These are phyloP conservation scores for Daedalea quercina DNA, from an alignment of 768 basidiomycete genomes.

Conservation along the genomic window DNA sequence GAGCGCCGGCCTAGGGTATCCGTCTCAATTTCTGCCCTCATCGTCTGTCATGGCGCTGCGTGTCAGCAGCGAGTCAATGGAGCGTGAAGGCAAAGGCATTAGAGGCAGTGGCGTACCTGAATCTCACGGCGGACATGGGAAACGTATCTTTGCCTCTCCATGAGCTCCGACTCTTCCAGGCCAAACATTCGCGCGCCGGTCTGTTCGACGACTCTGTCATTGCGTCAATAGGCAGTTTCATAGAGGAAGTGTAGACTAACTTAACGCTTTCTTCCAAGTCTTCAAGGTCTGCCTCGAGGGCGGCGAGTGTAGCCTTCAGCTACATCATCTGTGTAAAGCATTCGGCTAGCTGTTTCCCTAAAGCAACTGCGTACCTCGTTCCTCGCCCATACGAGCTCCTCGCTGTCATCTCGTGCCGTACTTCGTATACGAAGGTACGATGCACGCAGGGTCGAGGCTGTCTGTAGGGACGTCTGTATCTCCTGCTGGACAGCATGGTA, in stretches of 20 bases:
- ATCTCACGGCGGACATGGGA: slow-evolving; percentile 68
- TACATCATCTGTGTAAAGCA: background rate
- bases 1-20: slow-evolving; percentile 15
- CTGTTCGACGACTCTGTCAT: slow-evolving; percentile 75
- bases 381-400: slow-evolving; percentile 73
- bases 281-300: slow-evolving; percentile 82
- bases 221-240: background rate
- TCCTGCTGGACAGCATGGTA: slow-evolving; percentile 85
- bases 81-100: slow-evolving; percentile 1
- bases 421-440: slow-evolving; percentile 76
- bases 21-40: slow-evolving; percentile 56
- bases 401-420: slow-evolving; percentile 66
- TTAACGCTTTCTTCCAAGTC: slow-evolving; percentile 93
- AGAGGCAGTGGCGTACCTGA: slow-evolving; percentile 45
- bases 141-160: slow-evolving; percentile 71
- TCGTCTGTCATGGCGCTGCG: slow-evolving; percentile 54
- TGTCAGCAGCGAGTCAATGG: background rate
- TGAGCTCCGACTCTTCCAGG: slow-evolving; percentile 72
- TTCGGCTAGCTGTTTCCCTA: background rate
- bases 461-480: slow-evolving; percentile 68
- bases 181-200: slow-evolving; percentile 83
- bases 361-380: slow-evolving; percentile 50
- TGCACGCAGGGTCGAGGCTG: slow-evolving; percentile 62
- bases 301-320: slow-evolving; percentile 58
- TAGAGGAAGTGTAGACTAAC: slow-evolving; percentile 31